Base-by-base conservation (phyloP, 2,329 filamentous ascomycete species). In the Fusarium sp. region DNA sequence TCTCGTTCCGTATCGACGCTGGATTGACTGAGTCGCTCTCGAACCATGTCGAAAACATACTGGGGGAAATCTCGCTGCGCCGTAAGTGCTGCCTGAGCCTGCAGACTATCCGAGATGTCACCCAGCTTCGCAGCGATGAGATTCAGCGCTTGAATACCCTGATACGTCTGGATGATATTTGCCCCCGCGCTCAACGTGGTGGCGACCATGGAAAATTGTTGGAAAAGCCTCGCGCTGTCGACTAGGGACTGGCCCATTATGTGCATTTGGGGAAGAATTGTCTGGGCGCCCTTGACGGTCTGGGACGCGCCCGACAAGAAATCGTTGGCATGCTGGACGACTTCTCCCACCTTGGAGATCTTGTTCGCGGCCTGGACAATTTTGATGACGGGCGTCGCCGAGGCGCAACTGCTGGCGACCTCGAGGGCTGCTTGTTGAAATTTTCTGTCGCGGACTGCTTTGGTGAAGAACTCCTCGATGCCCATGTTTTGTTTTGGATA, bases 61-160 rank as follows among this genome's bases (percentile, higher is more conserved):
- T 76, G 74, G 1, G 78, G 77, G 23, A 80, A 80, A 31, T 80
- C 75, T 54, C 75, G 74, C n/a, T 80, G 78, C 2, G 78, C 78
- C 28, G 76, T 74, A 3, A 80, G 75, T 4, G 78, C 77, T 0
- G 78, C 78, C 56, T 80, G 78, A 3, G 78, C 78, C 0, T 76
- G 76, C 1, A 80, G 71, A 8, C 70, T 77, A 9, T 67, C 70
- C 1, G 72, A 73, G 30, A 80, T 80, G 13, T 79, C 74, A 9
- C 79, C 72, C 10, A 80, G 77, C 45, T 74, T 75, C 9, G 75
- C 72, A 13, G 76, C 78, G 34, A 80, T 79, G 10, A 80, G 74
- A 40, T 79, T 76, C 16, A 80, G 66, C 2, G 75, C 78, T 53
- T 79, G 76, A 34, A 77, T 57, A 2, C 78, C 78, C 49, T 80